Conservation (phyloP, 768 basidiomycete genomes). For the Galerina sulciceps region DNA sequence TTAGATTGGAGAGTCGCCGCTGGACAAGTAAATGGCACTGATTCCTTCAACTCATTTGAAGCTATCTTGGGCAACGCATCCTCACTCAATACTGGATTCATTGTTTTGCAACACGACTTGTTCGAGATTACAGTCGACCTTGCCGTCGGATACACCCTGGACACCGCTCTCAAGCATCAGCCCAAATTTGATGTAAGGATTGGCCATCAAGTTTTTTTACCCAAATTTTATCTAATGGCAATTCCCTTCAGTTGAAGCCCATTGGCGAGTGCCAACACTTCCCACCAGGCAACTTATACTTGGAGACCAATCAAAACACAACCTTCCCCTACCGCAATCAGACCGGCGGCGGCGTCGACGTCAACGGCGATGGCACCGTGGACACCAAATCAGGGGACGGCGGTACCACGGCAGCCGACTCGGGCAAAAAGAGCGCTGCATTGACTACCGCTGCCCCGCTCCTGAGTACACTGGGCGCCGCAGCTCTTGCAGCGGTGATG, state of each 20-base stretch:
- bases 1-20: slow-evolving; percentile 88
- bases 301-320: slow-evolving; percentile 78
- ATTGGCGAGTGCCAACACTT: slow-evolving; percentile 80
- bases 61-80: slow-evolving; percentile 74
- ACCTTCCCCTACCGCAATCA: slow-evolving; percentile 62
- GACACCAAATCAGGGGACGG: slow-evolving; percentile 35
- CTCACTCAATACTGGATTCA: slow-evolving; percentile 70
- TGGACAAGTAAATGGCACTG: slow-evolving; percentile 68
- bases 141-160: slow-evolving; percentile 85
- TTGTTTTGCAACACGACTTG: slow-evolving; percentile 89
- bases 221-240: neutral
- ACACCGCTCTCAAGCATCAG: slow-evolving; percentile 68
- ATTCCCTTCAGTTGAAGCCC: slow-evolving; percentile 55
- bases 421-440: slow-evolving; percentile 14
- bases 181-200: slow-evolving; percentile 65
- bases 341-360: slow-evolving; percentile 37
- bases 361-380: slow-evolving; percentile 42
- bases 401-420: slow-evolving; percentile 14
- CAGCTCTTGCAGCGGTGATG: slow-evolving; percentile 11
- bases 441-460: slow-evolving; percentile 12
- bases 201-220: neutral
- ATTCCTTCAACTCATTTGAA: slow-evolving; percentile 72
- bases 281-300: slow-evolving; percentile 71
- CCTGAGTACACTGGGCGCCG: slow-evolving; percentile 16
- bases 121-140: slow-evolving; percentile 87